phyloP scores from a whole-genome alignment of 2,329 filamentous ascomycete species.

The Diaporthe longicolla region DNA sequence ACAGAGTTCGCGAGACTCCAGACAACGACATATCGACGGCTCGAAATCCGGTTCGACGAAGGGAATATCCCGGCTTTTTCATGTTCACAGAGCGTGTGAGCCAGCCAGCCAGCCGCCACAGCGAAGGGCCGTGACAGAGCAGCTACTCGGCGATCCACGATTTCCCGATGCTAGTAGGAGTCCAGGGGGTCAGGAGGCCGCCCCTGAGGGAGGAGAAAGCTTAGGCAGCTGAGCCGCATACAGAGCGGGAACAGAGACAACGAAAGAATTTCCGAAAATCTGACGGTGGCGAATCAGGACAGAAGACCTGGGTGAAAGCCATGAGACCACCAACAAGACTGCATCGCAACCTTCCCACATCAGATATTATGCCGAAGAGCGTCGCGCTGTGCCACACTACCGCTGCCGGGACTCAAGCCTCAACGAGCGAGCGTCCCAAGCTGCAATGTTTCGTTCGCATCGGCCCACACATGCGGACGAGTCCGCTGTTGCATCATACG shows the following conservation, averaged over 20 bases:
- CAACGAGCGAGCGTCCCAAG: not conserved
- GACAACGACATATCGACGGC: slow-evolving; percentile 15
- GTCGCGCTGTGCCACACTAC: not conserved
- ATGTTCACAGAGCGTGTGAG: not conserved
- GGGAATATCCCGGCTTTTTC: not conserved
- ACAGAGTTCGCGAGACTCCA: slow-evolving; percentile 22
- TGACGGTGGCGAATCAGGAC: not conserved
- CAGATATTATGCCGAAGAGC: not conserved
- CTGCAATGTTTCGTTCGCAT: not conserved
- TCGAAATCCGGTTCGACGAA: slow-evolving; percentile 6
- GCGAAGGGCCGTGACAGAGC: not conserved
- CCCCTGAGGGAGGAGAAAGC: not conserved
- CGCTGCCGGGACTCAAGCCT: not conserved
- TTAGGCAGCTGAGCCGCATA: not conserved
- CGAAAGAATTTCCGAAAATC: not conserved
- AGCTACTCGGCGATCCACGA: not conserved
- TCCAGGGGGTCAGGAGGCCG: not conserved
- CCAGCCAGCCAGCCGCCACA: not conserved
- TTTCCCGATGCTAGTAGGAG: not conserved
- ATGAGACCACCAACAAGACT: not conserved
- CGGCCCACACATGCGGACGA: not conserved
- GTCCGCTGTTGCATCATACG: not conserved
- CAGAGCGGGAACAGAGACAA: not conserved
- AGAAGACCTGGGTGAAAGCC: not conserved
- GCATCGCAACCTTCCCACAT: not conserved